Base-by-base conservation (phyloP, 2,329 filamentous ascomycete genomes). In the Ascochyta rabiei region DNA sequence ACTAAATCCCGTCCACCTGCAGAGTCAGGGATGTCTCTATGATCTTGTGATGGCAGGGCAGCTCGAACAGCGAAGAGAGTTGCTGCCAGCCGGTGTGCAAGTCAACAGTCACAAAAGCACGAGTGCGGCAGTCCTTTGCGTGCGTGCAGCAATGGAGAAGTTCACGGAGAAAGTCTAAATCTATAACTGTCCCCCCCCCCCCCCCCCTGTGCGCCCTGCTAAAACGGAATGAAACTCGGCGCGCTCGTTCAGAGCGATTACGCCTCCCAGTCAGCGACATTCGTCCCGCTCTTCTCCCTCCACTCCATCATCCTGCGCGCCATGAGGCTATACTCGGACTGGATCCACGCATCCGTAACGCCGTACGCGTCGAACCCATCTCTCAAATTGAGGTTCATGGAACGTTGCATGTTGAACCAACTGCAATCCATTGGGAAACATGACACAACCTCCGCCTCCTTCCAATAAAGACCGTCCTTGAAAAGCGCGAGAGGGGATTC, bases 351-450 rank as follows among this genome's bases (percentile, higher is more conserved):
- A 48, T 51, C 53, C 19, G 53, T 56, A 16, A 52, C 48, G 2
- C 53, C 53, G 44, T 38, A 47, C 1, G 42, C 48, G 18, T 52
- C 53, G 15, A 56, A 56, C 8, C 47, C 37, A 19, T 55, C 46
- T 9, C 52, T 37, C 7, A 55, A 4, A 21, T 55, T 55, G 23
- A 55, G 31, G 15, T 41, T 55, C 47, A 55, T 55, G 1, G 52
- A 50, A 1, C 52, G 33, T 16, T 55, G 52, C 52, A 55, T 55
- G n/a, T 55, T 55, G 31, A 55, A 55, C 52, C 52, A 55, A 43
- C 52, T 55, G 15, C 41, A 40, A 1, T 33, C 38, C 30, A 50
- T 47, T 1, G 52, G 52, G 5, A 55, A 55, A 3, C 35, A 41
- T 4, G 31, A 1, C 18, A 55, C 30, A 8, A 28, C 37, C 16